These are phyloP conservation scores for Didymella pinodella DNA, from an alignment of 2,329 filamentous ascomycete species.

Conservation along the genomic window DNA sequence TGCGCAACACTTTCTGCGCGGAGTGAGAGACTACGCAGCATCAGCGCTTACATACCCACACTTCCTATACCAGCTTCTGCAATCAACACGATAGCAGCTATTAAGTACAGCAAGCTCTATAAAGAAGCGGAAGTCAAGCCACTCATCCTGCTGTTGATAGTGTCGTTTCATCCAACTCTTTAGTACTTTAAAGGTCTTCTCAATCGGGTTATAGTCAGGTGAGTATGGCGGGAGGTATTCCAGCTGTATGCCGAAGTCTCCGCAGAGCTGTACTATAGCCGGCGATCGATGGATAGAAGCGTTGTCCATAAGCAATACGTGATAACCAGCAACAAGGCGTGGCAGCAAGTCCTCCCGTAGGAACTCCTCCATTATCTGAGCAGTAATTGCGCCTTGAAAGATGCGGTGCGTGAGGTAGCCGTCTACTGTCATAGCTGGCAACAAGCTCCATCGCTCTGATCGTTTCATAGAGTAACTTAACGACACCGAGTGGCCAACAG, in stretches of 20 bases:
- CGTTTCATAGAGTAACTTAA: too few species aligned
- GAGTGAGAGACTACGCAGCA: too few species aligned
- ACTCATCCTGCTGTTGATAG: neutral
- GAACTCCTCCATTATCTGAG: too few species aligned
- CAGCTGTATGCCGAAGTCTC: too few species aligned
- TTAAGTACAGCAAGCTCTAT: neutral
- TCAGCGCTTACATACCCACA: too few species aligned
- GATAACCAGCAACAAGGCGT: too few species aligned
- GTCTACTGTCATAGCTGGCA: neutral
- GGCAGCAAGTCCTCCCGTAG: too few species aligned
- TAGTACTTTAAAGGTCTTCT: slow-evolving; percentile 19
- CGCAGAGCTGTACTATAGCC: too few species aligned
- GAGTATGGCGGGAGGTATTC: slow-evolving; percentile 23
- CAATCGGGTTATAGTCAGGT: slow-evolving; percentile 24
- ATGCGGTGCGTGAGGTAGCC: neutral
- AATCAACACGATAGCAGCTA: neutral
- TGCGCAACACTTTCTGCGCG: too few species aligned
- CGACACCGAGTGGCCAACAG: neutral
- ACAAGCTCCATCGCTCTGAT: neutral
- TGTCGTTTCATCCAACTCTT: slow-evolving; percentile 16
- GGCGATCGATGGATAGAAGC: too few species aligned
- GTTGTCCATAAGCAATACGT: too few species aligned
- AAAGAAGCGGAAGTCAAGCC: neutral
- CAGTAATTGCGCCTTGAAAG: slow-evolving; percentile 11
- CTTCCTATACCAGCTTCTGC: too few species aligned